Evolutionary conservation across 257 asterid genomes (phyloP), one percentile per base, ranked within the genome.

Genomic region (Ehretia macrophylla): DNA sequence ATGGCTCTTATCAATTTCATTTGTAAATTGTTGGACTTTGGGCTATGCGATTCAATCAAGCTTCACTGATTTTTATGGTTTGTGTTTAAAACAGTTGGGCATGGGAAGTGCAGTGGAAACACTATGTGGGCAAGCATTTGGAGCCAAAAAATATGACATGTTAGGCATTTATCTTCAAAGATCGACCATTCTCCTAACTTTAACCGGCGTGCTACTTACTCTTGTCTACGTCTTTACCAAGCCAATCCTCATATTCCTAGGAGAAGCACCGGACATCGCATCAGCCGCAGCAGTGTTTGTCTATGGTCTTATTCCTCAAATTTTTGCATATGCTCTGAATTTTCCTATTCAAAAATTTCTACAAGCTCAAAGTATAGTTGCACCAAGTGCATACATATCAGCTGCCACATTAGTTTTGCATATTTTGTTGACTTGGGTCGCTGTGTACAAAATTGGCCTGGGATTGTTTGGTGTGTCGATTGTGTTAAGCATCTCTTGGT

Each of bases 51-150:
- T 27, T 27, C 3, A 27, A 27, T 27, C 35, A 27, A 27, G 35
- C 3, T 27, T 27, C 35, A 27, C 35, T 27, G 6, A 27, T 27
- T 5, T 17, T 8, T 8, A 0, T 11, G 4, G 17, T 27, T 3
- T 27, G 35, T 27, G 35, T 27, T 27, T 1, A 27, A 3, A 27
- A 27, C 65, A 66, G 71, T 38, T 66, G 0, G 71, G 71, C 12
- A 66, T 66, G 71, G 71, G 55, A 50, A 66, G 65, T 59, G 71
- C 71, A n/a, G 65, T 51, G 1, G 65, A 66, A 47, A 66, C 71
- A 1, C 53, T 66, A 17, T 66, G 71, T 8, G 71, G 71, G 22
- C 71, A 66, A 32, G 71, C 71, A 17, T 58, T 37, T 44, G 71
- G 71, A 16, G 71, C 71, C 4, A 20, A 58, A 6, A 58, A 66